Evolutionary conservation across 257 asterid genomes (phyloP).

Genomic region (Thymus mandschuricus): DNA sequence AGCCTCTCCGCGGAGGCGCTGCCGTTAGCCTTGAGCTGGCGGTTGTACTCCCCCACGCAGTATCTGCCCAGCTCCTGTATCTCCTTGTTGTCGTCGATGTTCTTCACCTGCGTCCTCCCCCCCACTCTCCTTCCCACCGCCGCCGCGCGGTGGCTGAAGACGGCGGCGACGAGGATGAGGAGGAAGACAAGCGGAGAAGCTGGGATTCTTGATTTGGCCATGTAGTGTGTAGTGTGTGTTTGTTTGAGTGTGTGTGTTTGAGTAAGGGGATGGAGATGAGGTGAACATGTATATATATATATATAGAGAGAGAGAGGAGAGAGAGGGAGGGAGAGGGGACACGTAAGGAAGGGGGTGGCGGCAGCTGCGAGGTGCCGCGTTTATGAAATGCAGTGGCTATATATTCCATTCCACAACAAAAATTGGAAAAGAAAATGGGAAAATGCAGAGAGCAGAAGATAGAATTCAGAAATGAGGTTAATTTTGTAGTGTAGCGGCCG

Average conservation of each 20-base stretch:
- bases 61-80: conserved; percentile 64
- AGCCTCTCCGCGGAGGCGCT: conserved; percentile 20
- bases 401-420: too few relatives aligned
- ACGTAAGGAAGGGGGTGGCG: conserved; percentile 34
- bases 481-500: not conserved
- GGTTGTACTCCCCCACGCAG: conserved; percentile 61
- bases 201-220: conserved; percentile 5
- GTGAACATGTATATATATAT: not conserved
- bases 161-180: not conserved
- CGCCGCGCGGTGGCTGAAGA: not conserved
- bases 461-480: not conserved
- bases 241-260: not conserved
- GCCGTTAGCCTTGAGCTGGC: conserved; percentile 23
- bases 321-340: not conserved
- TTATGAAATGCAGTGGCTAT: conserved; percentile 8
- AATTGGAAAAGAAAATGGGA: too few relatives aligned
- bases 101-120: conserved; percentile 42
- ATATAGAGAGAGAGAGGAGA: not conserved
- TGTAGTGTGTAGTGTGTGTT: not conserved
- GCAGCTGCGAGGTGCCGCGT: conserved; percentile 31
- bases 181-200: not conserved
- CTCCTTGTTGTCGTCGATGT: conserved; percentile 52
- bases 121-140: conserved; percentile 47
- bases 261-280: not conserved
- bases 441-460: not conserved